phyloP scores from a whole-genome alignment of 2,329 filamentous ascomycete species.

The Purpureocillium takamizusanense region DNA sequence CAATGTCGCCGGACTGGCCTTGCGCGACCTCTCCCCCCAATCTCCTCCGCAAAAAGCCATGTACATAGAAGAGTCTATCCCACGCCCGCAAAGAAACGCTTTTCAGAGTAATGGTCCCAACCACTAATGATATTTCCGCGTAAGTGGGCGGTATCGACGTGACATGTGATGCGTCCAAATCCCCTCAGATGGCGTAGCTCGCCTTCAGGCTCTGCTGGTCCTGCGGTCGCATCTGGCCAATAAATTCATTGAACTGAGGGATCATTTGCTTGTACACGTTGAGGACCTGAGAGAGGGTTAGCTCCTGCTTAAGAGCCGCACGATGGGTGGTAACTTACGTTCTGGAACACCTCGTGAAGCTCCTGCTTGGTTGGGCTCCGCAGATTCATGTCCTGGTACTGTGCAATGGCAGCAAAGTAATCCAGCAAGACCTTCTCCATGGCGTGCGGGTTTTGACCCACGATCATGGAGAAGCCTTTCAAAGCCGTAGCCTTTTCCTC shows the following conservation, averaged over 20 bases:
- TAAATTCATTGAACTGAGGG: constrained; percentile 47
- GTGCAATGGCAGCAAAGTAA: constrained; percentile 78
- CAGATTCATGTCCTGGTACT: constrained; percentile 58
- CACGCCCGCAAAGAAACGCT: too few species aligned
- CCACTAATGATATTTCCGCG: too few species aligned
- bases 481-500: constrained; percentile 94
- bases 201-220: constrained; percentile 40
- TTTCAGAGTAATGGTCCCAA: too few species aligned
- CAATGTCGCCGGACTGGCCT: too few species aligned
- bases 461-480: constrained; percentile 77
- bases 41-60: too few species aligned
- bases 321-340: constrained; percentile 43
- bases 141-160: too few species aligned
- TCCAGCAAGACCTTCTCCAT: constrained; percentile 79
- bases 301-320: background rate
- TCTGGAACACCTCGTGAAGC: constrained; percentile 64
- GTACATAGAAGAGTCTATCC: too few species aligned
- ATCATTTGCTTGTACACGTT: constrained; percentile 50
- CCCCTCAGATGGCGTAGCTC: constrained; percentile 34
- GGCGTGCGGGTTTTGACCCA: constrained; percentile 78
- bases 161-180: too few species aligned
- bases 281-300: constrained; percentile 31
- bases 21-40: too few species aligned
- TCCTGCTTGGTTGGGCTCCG: constrained; percentile 54
- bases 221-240: constrained; percentile 37